Base-by-base conservation (phyloP, 371 early-diverging fungal genomes). In the Circinella umbellata region DNA sequence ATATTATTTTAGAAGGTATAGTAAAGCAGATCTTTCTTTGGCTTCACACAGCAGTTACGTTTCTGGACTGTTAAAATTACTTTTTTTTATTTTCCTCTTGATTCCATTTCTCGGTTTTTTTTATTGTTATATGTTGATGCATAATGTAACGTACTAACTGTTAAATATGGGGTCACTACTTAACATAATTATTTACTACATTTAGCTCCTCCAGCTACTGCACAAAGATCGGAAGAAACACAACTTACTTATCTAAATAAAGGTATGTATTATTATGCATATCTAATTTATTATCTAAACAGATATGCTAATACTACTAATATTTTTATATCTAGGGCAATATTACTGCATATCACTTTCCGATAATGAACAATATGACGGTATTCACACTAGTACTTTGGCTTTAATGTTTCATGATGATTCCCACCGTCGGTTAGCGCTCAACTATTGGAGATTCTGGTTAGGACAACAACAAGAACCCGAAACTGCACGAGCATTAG, bases 381-480 rank as follows among this genome's bases (percentile, higher is more conserved):
- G 80, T 18, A 86, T 84, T 11, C 67, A 90, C 34, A 84, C 79
- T 6, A 89, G 88, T 17, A 88, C 88, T 3, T 67, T 92, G 39
- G 79, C 81, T 15, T 83, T 93, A 35, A 86, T 87, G 46, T 94
- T 94, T 73, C 91, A 92, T 70, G 94, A 94, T 42, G 88, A 86
- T 9, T 80, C 80, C 20, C 92, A 94, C 74, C 87, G 92, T 6
- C 76, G 79, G 39, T 77, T 88, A 38, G 90, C 93, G 3, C 76
- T 83, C 3, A 86, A 88, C 37, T 91, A 90, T 68, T 94, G 94
- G 94, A 84, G 83, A 60, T 92, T 91, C 66, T 94, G 94, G 94
- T 73, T 91, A 34, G 87, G 87, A 53, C 93, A 94, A 64, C 93
- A 93, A 71, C 70, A 71, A 36, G 68, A 75, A 42, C 54, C 75